Evolutionary conservation across 805 yeast genomes (phyloP), one percentile per base, ranked within the genome.

Genomic region (Cyberlindnera americana): DNA sequence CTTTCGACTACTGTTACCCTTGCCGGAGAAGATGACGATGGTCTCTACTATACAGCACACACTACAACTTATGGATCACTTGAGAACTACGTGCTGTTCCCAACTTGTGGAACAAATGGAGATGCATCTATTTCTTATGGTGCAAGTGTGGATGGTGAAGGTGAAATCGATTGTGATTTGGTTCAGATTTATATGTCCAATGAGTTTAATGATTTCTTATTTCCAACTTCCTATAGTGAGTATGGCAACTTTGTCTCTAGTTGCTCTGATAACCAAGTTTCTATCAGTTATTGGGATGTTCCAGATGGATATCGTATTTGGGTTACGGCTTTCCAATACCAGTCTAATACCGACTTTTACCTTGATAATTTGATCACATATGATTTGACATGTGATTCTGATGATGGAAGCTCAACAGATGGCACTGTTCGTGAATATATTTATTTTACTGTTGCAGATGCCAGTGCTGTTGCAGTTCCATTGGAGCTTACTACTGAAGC

Each of bases 151-250:
- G 41, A 29, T 9, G 52, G 46, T 9, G 21, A 46, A 21, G 57
- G 58, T 17, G 19, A n/a, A 12, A 44, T 56, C 23, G 47, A 44
- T 29, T 56, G 62, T 44, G 47, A 46, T 15, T 11, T 21, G n/a
- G 29, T 47, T 9, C 47, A 50, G 26, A 43, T 52, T 6, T 48
- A 44, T 26, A 27, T 52, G 5, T 43, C 67, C 4, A 52, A 53
- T 25, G 45, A 53, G 13, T 57, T 57, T 35, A 67, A 67, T 40
- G 64, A 59, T 35, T 66, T 64, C 60, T 46, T 52, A 28, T 57
- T 62, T 16, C 67, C 69, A 17, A 37, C 39, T 6, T 38, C 44
- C 3, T 47, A 41, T 12, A 18, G 42, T 5, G 29, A 49, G 16
- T 35, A 37, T 15, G 46, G 48, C 7, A 17, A 34, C 6, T 53